A percentile compares a stretch with the other conserved stretches of the same genome.
These are phyloP conservation scores for Sphaceloma murrayae DNA, from an alignment of 2,329 filamentous ascomycete genomes.

Conservation along the genomic window DNA sequence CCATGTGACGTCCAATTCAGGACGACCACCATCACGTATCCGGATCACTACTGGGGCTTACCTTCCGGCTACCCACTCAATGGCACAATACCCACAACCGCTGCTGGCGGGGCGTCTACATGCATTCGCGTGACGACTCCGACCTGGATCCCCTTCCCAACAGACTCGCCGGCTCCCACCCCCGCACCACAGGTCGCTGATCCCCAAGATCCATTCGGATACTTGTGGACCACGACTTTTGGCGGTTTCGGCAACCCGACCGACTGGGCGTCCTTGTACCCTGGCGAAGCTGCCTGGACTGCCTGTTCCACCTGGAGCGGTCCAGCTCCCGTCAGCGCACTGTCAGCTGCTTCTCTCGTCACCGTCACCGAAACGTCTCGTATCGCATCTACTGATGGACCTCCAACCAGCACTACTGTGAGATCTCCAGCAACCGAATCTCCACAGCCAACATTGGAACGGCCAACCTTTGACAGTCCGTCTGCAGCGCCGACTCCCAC, in stretches of 20 bases:
- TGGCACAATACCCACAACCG: conserved; percentile 2
- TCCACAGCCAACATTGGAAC: too few species aligned
- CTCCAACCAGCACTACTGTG: too few species aligned
- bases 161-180: neutral
- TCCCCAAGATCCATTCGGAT: conserved; percentile 1
- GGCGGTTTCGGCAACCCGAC: neutral
- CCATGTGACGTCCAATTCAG: neutral
- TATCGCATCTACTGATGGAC: neutral
- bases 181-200: neutral
- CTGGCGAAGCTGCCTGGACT: conserved; percentile 2
- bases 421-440: too few species aligned
- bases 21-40: neutral
- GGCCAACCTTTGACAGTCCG: neutral
- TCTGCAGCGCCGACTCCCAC: neutral
- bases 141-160: conserved; percentile 2
- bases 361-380: conserved; percentile 5
- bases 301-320: neutral
- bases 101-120: neutral
- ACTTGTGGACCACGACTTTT: conserved; percentile 1
- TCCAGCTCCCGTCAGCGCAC: conserved; percentile 1
- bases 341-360: neutral
- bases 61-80: neutral
- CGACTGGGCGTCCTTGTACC: neutral
- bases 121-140: neutral
- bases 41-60: conserved; percentile 1